phyloP scores from a whole-genome alignment of 139 green algal species.

The Closterium sp. region DNA sequence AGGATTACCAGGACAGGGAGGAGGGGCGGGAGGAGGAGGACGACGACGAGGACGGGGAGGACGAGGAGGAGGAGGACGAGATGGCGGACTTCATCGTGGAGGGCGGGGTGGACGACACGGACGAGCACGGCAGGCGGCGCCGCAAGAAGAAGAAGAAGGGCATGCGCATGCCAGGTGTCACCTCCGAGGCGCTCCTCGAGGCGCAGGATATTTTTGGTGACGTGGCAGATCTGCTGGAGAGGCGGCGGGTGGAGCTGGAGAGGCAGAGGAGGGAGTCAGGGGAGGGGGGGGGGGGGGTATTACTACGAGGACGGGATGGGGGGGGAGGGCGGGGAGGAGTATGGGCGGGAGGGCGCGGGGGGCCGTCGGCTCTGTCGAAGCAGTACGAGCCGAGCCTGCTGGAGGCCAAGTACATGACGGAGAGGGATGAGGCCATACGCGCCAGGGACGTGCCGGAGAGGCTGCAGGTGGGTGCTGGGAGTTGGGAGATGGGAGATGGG shows the following conservation, averaged over 20 bases:
- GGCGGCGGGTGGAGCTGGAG: background rate
- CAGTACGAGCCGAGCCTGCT: conserved; percentile 76
- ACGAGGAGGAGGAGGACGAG: too few species aligned
- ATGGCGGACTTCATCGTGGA: too few species aligned
- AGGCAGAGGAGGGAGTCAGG: conserved; percentile 9
- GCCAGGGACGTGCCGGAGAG: conserved; percentile 78
- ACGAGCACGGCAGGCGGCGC: background rate
- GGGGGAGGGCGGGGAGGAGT: conserved; percentile 44
- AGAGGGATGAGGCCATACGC: conserved; percentile 74
- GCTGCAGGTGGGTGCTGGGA: conserved; percentile 59
- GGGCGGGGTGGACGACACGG: too few species aligned
- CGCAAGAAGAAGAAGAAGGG: too few species aligned
- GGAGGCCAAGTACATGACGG: conserved; percentile 69
- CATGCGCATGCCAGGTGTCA: conserved; percentile 46
- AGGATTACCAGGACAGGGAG: too few species aligned
- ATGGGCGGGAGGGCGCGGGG: conserved; percentile 43
- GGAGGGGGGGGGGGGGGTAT: conserved; percentile 26
- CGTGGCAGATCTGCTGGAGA: conserved; percentile 28
- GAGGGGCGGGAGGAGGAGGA: conserved; percentile 22
- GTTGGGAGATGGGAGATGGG: background rate
- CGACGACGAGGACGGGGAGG: too few species aligned
- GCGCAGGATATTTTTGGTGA: conserved; percentile 82
- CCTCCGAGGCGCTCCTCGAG: conserved; percentile 60
- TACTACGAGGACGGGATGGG: conserved; percentile 13
- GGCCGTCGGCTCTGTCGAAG: conserved; percentile 59